Base-by-base conservation (phyloP, 805 yeast genomes). In the Cyberlindnera misumaiensis region DNA sequence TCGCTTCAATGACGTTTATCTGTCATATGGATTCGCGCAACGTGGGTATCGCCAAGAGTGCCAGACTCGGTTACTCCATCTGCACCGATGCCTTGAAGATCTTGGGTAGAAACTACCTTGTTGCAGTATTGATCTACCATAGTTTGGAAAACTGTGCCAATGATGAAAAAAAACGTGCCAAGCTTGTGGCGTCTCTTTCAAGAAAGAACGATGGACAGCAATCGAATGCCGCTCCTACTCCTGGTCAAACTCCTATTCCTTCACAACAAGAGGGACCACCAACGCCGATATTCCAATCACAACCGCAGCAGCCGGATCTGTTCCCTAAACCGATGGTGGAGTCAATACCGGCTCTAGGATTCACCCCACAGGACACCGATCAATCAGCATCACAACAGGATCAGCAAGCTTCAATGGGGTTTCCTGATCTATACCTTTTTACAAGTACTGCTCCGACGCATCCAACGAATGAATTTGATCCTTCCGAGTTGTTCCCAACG, bases 1-100 rank as follows among this genome's bases (percentile, higher is more conserved):
- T 79, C 25, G 85, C 93, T 2, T 66, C 80, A 45, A 66, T 79
- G 45, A 79, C 83, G 72, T 73, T 83, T 58, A 67, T 81, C n/a
- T 80, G 80, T 54, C 90, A 83, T 60, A 70, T 77, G 36, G 69
- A 65, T 38, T 62, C 72, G 4, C 49, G 52, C 12, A 58, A 61
- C 28, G 46, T 55, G 15, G 47, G 49, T 5, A 68, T 65, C 36
- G 58, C 58, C 0, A 62, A 59, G 36, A 52, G 61, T 11, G 71
- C 73, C 3, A 56, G 52, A 36, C 36, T 51, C 20, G 65, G 70
- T 1, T 51, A 65, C 35, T 48, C 46, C 1, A 46, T 60, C 2
- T 58, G 68, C 22, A 35, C 35, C 22, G 43, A 54, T 22, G 63
- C 71, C 2, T 46, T 72, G 37, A 47, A 51, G 11, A 64, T 56